Base-by-base conservation (phyloP, 495 filamentous ascomycete genomes). In the Lasiosphaeria ovina region DNA sequence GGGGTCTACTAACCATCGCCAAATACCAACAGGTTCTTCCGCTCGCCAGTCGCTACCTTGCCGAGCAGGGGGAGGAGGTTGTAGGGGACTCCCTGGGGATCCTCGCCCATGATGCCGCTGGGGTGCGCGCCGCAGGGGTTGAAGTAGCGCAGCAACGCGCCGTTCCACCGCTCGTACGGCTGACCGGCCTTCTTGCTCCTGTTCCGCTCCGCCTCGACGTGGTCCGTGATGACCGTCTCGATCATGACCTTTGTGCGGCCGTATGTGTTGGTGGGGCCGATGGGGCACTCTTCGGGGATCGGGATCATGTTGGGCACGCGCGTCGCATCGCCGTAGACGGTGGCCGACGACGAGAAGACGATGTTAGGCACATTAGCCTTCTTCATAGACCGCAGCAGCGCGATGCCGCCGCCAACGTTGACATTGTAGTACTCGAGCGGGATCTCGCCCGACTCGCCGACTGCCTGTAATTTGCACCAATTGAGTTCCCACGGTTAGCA, bases 221-320 rank as follows among this genome's bases (percentile, higher is more conserved):
- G 84, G 74, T 98, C 95, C 54, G 88, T 90, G 73, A 98, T 98
- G 73, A 95, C 85, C 65, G 71, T 82, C 80, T 98, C 94, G 59
- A 97, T 90, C 64, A 86, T 89, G 73, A 88, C 83, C 82, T 98
- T 98, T 55, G 94, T 98, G 73, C 89, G 89, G 38, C 94, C 94
- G 76, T 98, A 98, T 11, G 94, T 91, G 83, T 98, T 98, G 55
- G 93, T 98, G 24, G 94, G 92, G 48, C 90, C 92, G 64, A 97
- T 89, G 48, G 94, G 94, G 83, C 94, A 98, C 69, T 90, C 77
- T 79, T 98, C 94, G 38, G 95, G 94, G 70, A 98, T 98, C 65
- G 94, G 94, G 66, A 98, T 98, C 95, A 98, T 98, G 80, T 95
- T 88, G 66, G 88, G 86, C 76, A 97, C 89, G 74, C 91, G 91